Conservation (phyloP, 2,329 filamentous ascomycete genomes). For the Cladosporium sp. region DNA sequence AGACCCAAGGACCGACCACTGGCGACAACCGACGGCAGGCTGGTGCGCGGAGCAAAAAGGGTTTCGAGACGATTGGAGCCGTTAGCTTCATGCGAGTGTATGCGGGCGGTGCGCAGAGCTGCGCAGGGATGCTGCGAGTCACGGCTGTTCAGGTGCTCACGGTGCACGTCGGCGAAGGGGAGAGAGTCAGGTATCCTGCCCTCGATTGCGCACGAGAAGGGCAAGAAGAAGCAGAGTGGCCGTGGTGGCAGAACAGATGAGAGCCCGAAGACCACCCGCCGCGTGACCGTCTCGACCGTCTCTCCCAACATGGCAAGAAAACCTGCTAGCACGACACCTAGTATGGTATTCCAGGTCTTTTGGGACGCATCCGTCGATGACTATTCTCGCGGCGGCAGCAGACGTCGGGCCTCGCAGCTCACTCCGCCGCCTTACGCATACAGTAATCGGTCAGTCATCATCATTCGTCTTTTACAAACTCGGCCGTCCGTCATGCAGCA, state of each 20-base stretch:
- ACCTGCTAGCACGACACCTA: too few relatives aligned
- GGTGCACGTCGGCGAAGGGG: neutral
- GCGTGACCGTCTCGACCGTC: constrained; percentile 12
- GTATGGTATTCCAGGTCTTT: too few relatives aligned
- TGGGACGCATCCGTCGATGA: too few relatives aligned
- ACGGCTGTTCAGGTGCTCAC: neutral
- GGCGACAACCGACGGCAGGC: too few relatives aligned
- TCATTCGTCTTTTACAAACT: too few relatives aligned
- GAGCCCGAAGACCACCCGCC: constrained; percentile 9
- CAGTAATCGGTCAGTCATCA: too few relatives aligned
- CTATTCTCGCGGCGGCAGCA: neutral
- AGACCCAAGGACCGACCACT: too few relatives aligned
- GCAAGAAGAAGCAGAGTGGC: constrained; percentile 1
- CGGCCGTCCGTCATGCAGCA: neutral
- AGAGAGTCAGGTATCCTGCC: too few relatives aligned
- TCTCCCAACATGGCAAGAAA: neutral
- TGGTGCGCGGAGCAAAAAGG: neutral
- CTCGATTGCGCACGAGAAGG: neutral
- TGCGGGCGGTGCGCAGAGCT: neutral
- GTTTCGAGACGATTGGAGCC: constrained; percentile 1
- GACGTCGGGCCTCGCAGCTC: neutral
- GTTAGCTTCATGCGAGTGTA: constrained; percentile 5
- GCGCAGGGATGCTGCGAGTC: constrained; percentile 12
- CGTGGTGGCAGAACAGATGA: too few relatives aligned
- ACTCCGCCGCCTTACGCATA: neutral